Evolutionary conservation across 371 early-diverging fungal genomes (phyloP).

Genomic region (Mucor ambiguus): DNA sequence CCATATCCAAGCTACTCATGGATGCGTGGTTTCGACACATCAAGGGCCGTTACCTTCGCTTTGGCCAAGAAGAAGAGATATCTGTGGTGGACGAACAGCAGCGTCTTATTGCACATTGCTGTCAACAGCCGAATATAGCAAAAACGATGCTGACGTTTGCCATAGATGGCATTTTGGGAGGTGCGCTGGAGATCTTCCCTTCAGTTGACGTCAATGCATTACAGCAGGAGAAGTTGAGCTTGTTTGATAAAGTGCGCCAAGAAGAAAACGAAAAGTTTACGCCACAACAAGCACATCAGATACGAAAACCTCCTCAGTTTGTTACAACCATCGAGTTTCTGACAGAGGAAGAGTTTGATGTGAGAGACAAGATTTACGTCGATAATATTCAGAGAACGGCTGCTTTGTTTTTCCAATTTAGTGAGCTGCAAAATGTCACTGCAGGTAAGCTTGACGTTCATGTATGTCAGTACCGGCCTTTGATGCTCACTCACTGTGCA

Average conservation of each 20-base stretch:
- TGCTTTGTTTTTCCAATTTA: slow-evolving; percentile 28
- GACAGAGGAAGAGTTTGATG: slow-evolving; percentile 24
- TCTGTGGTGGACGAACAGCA: slow-evolving; percentile 29
- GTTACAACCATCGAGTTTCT: slow-evolving; percentile 25
- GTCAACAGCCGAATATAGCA: slow-evolving; percentile 31
- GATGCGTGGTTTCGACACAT: slow-evolving; percentile 52
- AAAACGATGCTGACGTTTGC: slow-evolving; percentile 29
- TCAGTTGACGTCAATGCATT: slow-evolving; percentile 27
- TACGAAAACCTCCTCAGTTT: slow-evolving; percentile 39
- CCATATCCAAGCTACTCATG: slow-evolving; percentile 27
- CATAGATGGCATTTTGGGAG: slow-evolving; percentile 38
- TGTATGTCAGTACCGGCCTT: neutral
- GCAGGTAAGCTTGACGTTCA: slow-evolving; percentile 10
- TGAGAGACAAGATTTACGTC: slow-evolving; percentile 36
- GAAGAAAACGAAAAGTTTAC: neutral
- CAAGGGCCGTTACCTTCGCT: slow-evolving; percentile 33
- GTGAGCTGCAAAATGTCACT: slow-evolving; percentile 9
- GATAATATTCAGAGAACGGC: slow-evolving; percentile 47
- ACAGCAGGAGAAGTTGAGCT: slow-evolving; percentile 28
- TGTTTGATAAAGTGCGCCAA: slow-evolving; percentile 28
- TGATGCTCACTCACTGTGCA: neutral
- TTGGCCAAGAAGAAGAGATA: slow-evolving; percentile 21
- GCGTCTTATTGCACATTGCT: slow-evolving; percentile 30
- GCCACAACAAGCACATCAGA: neutral
- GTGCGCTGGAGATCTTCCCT: slow-evolving; percentile 47